Base-by-base conservation (phyloP, 2,329 filamentous ascomycete genomes). In the Zalaria sp. region DNA sequence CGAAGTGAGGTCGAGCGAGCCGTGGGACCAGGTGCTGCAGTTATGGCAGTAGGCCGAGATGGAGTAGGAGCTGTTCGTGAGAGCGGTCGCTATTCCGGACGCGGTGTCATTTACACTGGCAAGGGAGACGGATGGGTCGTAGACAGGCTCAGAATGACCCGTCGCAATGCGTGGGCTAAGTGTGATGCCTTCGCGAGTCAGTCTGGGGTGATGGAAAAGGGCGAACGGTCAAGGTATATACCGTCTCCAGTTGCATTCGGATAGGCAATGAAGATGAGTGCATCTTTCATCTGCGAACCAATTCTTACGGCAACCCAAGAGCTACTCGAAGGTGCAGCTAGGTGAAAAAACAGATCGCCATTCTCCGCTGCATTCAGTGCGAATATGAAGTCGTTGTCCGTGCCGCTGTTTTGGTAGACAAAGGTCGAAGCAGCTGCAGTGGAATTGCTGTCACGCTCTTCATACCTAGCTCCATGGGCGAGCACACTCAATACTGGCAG, bases 301-400 rank as follows among this genome's bases (percentile, higher is more conserved):
- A 67, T 62, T 2, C 66, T 66, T 9, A 67, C 56, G 3, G 55
- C 64, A 6, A 65, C 58, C 66, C 66, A 69, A 3, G 62, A 63
- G 40, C 62, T 32, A n/a, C 29, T n/a, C 7, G 29, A 32, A 7
- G 29, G 29, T n/a, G 29, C 29, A 7, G 29, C 2, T 32, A 32
- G 29, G n/a, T 32, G 29, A n/a, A 32, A 32, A n/a, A 7, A 32
- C 29, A 32, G 29, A 32, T 32, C 29, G n/a, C 29, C 29, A 32
- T 32, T 32, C 7, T 32, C 29, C 7, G 29, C 29, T 32, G 29
- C 29, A n/a, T 32, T 7, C 7, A 32, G 29, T 32, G 29, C 29
- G 29, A 32, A 32, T 7, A 32, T n/a, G n/a, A 32, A 32, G 7
- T 32, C 29, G 7, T 32, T 7, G 29, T 32, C n/a, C n/a, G 29